Base-by-base conservation (phyloP, 2,329 filamentous ascomycete species). In the Chrysoporthe cubensis region DNA sequence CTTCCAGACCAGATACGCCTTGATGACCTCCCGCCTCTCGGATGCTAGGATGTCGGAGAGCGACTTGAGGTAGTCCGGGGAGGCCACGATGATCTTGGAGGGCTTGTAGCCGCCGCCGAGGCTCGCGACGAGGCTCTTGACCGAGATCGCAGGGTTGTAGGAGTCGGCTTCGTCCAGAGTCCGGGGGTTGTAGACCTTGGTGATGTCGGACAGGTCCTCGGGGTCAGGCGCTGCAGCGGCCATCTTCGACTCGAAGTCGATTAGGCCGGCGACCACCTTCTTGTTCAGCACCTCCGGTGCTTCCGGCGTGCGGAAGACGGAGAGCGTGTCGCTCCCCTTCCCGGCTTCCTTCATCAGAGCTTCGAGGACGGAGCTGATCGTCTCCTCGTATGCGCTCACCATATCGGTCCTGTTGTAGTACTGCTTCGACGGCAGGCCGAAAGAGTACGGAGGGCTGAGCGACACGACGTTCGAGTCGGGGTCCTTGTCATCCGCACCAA, bases 1-100 rank as follows among this genome's bases (percentile, higher is more conserved):
- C 54, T 90, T 90, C 89, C 89, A 91, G n/a, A 87, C 76, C 66
- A 92, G 83, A 73, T 88, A 91, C 16, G 83, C 80, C 69, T 88
- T 84, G 1, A 91, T 72, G 0, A 88, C 84, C 62, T 82, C 80
- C 0, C 85, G 76, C 1, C 87, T 87, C 2, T 83, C 77, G 1
- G 58, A 43, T 21, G 81, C 76, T 26, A 93, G 72, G 48, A 90
- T 85, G 1, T 79, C 74, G 6, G 87, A 85, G 1, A 91, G 74
- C 8, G 85, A 84, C 62, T 85, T 81, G 72, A 91, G 79, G 72
- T 91, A 91, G 1, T 83, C 79, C 0, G 89, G 88, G 43, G 66
- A 66, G 18, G 65, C 61, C 21, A 62, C 56, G 18, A 65, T 68
- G 48, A 66, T 66, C 58, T 70, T 70, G 34, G 68, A 70, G 3